A percentile compares a stretch with the other conserved stretches of the same genome.
Evolutionary conservation across 768 basidiomycete species (phyloP).

Genomic region (Psilocybe tampanensis): DNA sequence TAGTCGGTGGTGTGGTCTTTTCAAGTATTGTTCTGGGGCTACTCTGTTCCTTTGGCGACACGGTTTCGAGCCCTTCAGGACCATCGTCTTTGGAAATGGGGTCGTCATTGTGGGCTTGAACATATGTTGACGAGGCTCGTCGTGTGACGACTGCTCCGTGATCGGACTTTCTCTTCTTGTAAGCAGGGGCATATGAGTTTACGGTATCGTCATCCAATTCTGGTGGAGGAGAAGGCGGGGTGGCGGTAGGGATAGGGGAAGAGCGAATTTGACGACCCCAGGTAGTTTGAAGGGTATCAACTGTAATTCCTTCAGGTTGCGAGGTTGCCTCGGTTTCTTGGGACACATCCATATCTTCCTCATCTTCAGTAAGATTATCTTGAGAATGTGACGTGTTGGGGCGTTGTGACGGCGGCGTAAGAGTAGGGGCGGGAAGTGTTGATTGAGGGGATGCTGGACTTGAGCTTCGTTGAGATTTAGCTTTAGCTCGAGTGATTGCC

Average conservation of each 20-base stretch:
- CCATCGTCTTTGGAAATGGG: not conserved
- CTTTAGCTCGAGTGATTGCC: not conserved
- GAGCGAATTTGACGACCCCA: conserved; percentile 32
- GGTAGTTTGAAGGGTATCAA: conserved; percentile 25
- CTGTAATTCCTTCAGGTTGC: not conserved
- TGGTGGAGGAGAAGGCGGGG: not conserved
- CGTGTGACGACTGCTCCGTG: not conserved
- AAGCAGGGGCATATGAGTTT: conserved; percentile 17
- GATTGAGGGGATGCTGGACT: not conserved
- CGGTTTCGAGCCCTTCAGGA: not conserved
- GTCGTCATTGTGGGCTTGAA: not conserved
- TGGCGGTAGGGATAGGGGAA: not conserved
- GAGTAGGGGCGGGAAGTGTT: not conserved
- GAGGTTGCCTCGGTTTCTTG: conserved; percentile 7
- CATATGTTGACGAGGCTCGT: not conserved
- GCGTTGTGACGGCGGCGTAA: not conserved
- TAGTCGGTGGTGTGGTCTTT: conserved; percentile 4
- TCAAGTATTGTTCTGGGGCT: not conserved
- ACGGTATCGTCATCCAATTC: not conserved
- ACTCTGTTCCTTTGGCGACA: not conserved
- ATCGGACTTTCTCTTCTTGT: conserved; percentile 39
- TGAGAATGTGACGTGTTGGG: not conserved
- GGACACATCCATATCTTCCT: conserved; percentile 6
- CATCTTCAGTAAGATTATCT: not conserved
- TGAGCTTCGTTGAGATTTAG: not conserved